Conservation (phyloP, 306 rosid species). For the Comarum palustre region DNA sequence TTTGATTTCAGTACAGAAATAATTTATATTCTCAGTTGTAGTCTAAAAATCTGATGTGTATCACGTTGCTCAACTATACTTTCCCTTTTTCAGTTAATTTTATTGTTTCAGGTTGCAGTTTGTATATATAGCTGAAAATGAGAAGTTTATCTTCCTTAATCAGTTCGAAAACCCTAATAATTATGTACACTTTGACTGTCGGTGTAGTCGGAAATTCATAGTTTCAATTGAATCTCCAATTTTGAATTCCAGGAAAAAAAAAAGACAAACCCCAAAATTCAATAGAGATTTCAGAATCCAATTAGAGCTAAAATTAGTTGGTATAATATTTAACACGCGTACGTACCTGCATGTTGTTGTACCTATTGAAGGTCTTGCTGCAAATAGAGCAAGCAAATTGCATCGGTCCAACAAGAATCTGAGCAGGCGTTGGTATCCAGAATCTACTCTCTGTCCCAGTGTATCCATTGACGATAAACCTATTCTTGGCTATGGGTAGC, state of each 20-base stretch:
- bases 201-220: background rate
- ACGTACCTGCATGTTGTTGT: conserved; percentile 99
- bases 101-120: background rate
- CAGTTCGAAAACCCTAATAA: background rate
- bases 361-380: conserved; percentile 92
- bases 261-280: background rate
- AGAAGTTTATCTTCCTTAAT: background rate
- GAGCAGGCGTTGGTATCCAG: conserved; percentile 96
- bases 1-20: background rate
- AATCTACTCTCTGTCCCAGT: conserved; percentile 61
- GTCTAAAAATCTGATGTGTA: background rate
- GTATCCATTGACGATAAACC: conserved; percentile 35
- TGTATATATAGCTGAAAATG: background rate
- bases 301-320: background rate
- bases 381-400: conserved; percentile 95
- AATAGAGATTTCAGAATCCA: background rate
- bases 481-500: conserved; percentile 27
- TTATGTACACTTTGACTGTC: background rate
- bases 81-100: background rate
- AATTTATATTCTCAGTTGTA: background rate
- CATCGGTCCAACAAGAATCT: conserved; percentile 95
- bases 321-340: background rate
- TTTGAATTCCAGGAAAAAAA: background rate
- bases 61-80: background rate
- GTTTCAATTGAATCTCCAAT: background rate